Percentiles rank a stretch among this genome's conserved stretches.
Evolutionary conservation across 345 rosid species (phyloP).

Genomic region (Rubroshorea leprosula): DNA sequence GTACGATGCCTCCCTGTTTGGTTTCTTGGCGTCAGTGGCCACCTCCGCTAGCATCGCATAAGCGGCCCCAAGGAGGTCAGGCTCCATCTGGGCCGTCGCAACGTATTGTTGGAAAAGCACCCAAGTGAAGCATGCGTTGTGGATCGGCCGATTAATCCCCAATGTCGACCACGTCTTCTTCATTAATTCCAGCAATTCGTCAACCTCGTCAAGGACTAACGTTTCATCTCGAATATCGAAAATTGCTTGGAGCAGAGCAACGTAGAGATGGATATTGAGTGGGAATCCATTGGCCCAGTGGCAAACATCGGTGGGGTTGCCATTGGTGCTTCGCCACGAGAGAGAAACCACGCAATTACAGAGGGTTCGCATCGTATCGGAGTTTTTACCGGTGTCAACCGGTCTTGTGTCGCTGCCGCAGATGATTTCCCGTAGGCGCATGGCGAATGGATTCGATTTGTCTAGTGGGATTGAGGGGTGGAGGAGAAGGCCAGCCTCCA

Average conservation of each 20-base stretch:
- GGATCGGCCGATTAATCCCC: slow-evolving; percentile 63
- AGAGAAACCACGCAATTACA: slow-evolving; percentile 64
- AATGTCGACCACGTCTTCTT: slow-evolving; percentile 88
- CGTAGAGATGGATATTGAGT: slow-evolving; percentile 62
- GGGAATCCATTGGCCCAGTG: slow-evolving; percentile 98
- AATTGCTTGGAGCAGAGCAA: slow-evolving; percentile 53
- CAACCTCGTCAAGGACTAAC: slow-evolving; percentile 77
- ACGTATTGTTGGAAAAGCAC: slow-evolving; percentile 77
- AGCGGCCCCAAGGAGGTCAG: slow-evolving; percentile 67
- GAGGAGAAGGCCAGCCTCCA: slow-evolving; percentile 70
- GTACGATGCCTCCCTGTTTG: slow-evolving; percentile 56
- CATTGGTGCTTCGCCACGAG: slow-evolving; percentile 60
- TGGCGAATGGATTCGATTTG: slow-evolving; percentile 48
- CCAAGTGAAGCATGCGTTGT: slow-evolving; percentile 81
- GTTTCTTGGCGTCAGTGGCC: slow-evolving; percentile 64
- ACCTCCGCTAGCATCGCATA: slow-evolving; percentile 74
- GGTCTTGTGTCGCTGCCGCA: slow-evolving; percentile 39
- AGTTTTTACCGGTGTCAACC: slow-evolving; percentile 58
- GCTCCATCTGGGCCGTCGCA: slow-evolving; percentile 53
- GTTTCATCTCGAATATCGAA: slow-evolving; percentile 79
- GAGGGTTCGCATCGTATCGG: slow-evolving; percentile 63
- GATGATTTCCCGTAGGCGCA: slow-evolving; percentile 54
- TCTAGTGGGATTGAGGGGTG: slow-evolving; percentile 66
- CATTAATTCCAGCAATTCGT: slow-evolving; percentile 77
- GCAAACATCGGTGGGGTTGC: slow-evolving; percentile 56